Percentiles rank a stretch among this genome's conserved stretches.
Evolutionary conservation across 768 basidiomycete species (phyloP).

Genomic region (Paxillus ammoniavirescens): DNA sequence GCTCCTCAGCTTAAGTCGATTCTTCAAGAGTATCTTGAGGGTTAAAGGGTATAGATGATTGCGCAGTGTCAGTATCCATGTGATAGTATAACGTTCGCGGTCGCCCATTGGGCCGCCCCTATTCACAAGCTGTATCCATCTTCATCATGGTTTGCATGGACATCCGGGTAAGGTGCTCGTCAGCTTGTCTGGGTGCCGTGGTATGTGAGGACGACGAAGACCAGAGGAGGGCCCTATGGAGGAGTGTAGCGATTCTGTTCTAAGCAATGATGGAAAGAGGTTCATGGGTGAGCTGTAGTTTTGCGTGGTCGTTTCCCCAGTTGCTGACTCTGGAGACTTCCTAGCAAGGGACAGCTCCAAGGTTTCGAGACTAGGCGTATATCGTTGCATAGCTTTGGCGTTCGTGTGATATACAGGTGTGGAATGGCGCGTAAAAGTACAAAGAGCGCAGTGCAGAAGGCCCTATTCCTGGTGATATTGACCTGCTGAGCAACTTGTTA

Average conservation of each 20-base stretch:
- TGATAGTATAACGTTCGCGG: too few relatives aligned
- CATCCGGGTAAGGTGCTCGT: constrained; percentile 25
- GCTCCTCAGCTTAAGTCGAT: constrained; percentile 14
- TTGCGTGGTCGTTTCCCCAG: background rate
- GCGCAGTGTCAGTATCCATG: too few relatives aligned
- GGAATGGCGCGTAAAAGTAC: background rate
- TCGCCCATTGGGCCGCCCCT: too few relatives aligned
- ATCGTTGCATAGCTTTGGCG: background rate
- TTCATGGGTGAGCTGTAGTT: constrained; percentile 22
- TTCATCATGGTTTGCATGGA: constrained; percentile 8
- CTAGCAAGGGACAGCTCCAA: constrained; percentile 1
- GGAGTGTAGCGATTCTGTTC: constrained; percentile 24
- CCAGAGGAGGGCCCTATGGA: constrained; percentile 8
- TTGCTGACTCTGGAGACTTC: background rate
- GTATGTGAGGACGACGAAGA: constrained; percentile 14
- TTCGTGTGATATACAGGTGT: background rate
- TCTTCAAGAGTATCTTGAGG: constrained; percentile 7
- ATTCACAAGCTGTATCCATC: background rate
- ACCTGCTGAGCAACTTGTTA: background rate
- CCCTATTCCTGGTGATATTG: background rate
- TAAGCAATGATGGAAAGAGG: constrained; percentile 21
- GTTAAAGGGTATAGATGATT: too few relatives aligned
- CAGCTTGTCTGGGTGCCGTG: constrained; percentile 26
- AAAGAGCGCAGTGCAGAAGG: background rate
- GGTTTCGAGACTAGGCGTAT: background rate